Percentiles rank a stretch among this genome's conserved stretches.
phyloP scores from a whole-genome alignment of 2,329 filamentous ascomycete genomes.

The Cordyceps javanica region DNA sequence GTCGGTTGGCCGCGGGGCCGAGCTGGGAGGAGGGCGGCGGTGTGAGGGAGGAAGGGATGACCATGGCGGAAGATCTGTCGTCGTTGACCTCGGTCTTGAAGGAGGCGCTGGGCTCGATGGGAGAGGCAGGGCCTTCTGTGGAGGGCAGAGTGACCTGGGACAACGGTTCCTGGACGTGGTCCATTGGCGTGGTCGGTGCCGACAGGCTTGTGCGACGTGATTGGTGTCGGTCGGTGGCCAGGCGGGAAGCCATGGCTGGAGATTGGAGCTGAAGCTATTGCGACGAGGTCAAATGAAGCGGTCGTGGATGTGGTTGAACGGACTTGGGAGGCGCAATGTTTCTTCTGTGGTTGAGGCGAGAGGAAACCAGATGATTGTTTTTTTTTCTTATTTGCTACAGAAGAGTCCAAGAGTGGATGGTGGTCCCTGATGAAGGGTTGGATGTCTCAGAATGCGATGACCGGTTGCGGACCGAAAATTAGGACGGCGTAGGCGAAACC shows the following conservation, averaged over 20 bases:
- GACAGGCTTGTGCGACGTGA: not conserved
- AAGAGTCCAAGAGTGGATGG: not conserved
- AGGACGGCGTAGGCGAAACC: constrained; percentile 1
- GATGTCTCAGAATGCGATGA: constrained; percentile 3
- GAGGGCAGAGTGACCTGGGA: constrained; percentile 52
- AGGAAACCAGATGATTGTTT: no score
- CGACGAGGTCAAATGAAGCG: not conserved
- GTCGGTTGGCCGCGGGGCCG: constrained; percentile 25
- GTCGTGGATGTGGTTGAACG: not conserved
- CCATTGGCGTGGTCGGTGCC: constrained; percentile 9
- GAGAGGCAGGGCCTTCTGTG: constrained; percentile 50
- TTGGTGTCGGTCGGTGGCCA: not conserved
- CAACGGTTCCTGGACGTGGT: not conserved
- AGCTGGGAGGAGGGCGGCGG: constrained; percentile 52
- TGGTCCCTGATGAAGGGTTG: not conserved
- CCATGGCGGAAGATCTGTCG: constrained; percentile 34
- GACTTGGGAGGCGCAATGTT: not conserved
- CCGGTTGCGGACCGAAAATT: not conserved
- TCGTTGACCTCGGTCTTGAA: constrained; percentile 47
- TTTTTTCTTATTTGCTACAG: no score
- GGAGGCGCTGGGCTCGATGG: constrained; percentile 41
- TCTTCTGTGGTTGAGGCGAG: not conserved
- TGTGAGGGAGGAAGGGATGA: constrained; percentile 53
- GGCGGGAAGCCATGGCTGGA: constrained; percentile 1
- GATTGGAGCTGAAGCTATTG: not conserved